Conservation (phyloP, 306 rosid genomes). For the Inga oerstediana region DNA sequence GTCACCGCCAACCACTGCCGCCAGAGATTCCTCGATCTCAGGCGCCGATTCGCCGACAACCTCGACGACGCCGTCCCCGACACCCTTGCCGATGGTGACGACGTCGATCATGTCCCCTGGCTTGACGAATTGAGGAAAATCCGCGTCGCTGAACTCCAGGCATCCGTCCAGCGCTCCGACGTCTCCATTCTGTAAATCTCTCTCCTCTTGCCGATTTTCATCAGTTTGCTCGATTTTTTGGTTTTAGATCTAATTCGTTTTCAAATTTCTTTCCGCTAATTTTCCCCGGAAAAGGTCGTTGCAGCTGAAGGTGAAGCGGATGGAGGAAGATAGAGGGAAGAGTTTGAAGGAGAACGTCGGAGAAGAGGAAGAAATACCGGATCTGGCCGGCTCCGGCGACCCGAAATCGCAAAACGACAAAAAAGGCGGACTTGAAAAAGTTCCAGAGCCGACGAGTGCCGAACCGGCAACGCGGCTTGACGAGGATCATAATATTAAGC, state of each 20-base stretch:
- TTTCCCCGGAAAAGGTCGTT: conserved; percentile 52
- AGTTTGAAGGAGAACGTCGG: conserved; percentile 37
- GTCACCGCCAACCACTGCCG: conserved; percentile 62
- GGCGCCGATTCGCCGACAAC: conserved; percentile 52
- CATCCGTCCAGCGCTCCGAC: conserved; percentile 64
- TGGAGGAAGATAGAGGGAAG: conserved; percentile 59
- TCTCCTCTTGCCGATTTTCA: neutral
- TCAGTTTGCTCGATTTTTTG: neutral
- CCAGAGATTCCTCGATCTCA: conserved; percentile 63
- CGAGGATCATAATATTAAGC: conserved; percentile 32
- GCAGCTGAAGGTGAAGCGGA: conserved; percentile 71
- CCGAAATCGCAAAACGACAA: conserved; percentile 48
- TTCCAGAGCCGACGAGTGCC: conserved; percentile 37
- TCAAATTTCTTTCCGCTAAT: neutral
- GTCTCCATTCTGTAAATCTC: conserved; percentile 60
- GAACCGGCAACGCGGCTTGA: conserved; percentile 43
- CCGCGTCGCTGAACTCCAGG: conserved; percentile 74
- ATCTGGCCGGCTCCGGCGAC: conserved; percentile 56
- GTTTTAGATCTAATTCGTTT: conserved; percentile 49
- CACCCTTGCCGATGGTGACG: conserved; percentile 15
- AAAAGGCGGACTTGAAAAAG: conserved; percentile 39
- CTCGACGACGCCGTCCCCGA: conserved; percentile 35
- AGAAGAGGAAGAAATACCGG: conserved; percentile 51
- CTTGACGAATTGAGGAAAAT: conserved; percentile 62
- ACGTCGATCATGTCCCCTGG: conserved; percentile 64